phyloP scores from a whole-genome alignment of 768 basidiomycete genomes.

The Trametes villosa region DNA sequence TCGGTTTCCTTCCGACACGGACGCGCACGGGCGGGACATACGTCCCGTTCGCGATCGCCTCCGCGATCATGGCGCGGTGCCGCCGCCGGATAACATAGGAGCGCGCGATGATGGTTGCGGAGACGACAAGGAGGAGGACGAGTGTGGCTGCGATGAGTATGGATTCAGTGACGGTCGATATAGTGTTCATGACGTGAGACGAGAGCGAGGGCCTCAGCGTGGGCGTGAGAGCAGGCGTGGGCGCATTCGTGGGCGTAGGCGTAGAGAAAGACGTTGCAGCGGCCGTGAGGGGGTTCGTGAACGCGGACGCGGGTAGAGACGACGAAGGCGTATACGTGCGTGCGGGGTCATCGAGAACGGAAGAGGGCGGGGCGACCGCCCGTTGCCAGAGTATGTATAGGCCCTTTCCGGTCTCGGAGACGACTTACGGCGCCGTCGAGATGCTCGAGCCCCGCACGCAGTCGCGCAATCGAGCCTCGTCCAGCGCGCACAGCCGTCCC shows the following conservation, averaged over 20 bases:
- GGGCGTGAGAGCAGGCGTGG: background rate
- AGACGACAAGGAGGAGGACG: conserved; percentile 68
- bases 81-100: conserved; percentile 67
- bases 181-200: background rate
- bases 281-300: background rate
- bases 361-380: background rate
- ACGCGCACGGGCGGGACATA: conserved; percentile 49
- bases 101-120: conserved; percentile 66
- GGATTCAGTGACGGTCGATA: conserved; percentile 15
- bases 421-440: conserved; percentile 11
- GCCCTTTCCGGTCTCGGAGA: background rate
- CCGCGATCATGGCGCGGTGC: conserved; percentile 59
- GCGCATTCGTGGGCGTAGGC: conserved; percentile 5
- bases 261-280: background rate
- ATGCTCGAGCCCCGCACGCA: conserved; percentile 6
- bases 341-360: background rate
- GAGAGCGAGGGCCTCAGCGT: background rate
- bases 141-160: conserved; percentile 55
- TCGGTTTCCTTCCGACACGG: conserved; percentile 48
- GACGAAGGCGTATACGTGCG: background rate
- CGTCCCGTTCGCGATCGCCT: conserved; percentile 67
- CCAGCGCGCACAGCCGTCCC: conserved; percentile 1
- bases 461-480: conserved; percentile 1
- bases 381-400: conserved; percentile 10
- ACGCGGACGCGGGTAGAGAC: background rate